A percentile compares a stretch with the other conserved stretches of the same genome.
Conservation (phyloP, 805 yeast species). For the Lachancea fermentati region DNA sequence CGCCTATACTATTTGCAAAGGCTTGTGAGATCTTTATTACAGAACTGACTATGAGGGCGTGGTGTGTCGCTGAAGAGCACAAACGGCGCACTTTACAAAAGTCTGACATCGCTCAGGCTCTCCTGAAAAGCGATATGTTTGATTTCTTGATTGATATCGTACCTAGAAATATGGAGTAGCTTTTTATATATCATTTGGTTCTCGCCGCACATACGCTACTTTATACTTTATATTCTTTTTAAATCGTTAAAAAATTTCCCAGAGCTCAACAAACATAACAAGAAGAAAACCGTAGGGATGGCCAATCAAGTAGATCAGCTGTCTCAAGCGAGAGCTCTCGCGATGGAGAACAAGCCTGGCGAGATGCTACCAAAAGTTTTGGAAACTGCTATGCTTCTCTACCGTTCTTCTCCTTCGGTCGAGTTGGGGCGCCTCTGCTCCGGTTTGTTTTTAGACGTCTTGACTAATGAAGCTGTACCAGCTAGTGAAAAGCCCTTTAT, state of each 20-base stretch:
- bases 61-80: slow-evolving; percentile 97
- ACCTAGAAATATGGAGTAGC: slow-evolving; percentile 65
- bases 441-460: slow-evolving; percentile 22
- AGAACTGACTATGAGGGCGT: slow-evolving; percentile 95
- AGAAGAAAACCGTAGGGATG: slow-evolving; percentile 1
- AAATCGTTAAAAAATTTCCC: neutral
- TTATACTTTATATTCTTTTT: neutral
- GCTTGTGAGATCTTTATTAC: slow-evolving; percentile 97
- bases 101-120: slow-evolving; percentile 90
- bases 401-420: slow-evolving; percentile 16
- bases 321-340: slow-evolving; percentile 27
- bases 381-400: slow-evolving; percentile 26
- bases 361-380: slow-evolving; percentile 29
- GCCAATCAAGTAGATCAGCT: slow-evolving; percentile 19
- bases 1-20: slow-evolving; percentile 94
- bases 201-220: neutral
- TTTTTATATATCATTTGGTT: too few species aligned
- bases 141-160: slow-evolving; percentile 95
- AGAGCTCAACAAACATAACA: neutral
- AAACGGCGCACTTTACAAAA: slow-evolving; percentile 92
- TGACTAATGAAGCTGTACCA: slow-evolving; percentile 18
- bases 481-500: slow-evolving; percentile 29
- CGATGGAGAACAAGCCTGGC: slow-evolving; percentile 28
- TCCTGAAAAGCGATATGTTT: slow-evolving; percentile 94
- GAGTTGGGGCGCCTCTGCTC: slow-evolving; percentile 10